Evolutionary conservation across 768 basidiomycete genomes (phyloP), one percentile per base, ranked within the genome.

Genomic region (Plicaturopsis crispa): DNA sequence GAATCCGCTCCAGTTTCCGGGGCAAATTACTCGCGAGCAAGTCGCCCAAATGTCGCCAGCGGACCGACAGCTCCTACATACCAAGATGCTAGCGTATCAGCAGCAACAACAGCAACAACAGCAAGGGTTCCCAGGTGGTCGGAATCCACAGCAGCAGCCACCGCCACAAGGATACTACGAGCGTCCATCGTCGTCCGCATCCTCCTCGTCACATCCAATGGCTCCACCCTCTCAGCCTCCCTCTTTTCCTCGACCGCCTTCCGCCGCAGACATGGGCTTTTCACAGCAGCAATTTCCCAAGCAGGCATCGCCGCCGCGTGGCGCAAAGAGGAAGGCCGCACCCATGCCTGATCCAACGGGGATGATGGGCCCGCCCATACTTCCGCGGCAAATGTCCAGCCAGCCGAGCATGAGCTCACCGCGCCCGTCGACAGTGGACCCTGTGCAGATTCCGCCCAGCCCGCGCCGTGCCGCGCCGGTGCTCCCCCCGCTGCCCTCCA

Each of bases 401-500:
- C 26, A 28, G 14, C 14, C 26, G 26, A 28, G 26, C 14, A 28
- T 8, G 8, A 28, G 26, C 26, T 14, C 26, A 28, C 8, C 18
- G 48, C 51, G 35, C 34, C 39, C 33, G 42, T 41, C 21, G 46
- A 57, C 34, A 26, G 24, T 18, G 38, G 31, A 23, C 49, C 44
- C 35, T 32, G 40, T 6, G 18, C 54, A 28, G 14, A 49, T 57
- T 34, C 50, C 45, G 5, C 22, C 48, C 4, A 35, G 19, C 18
- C 33, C 46, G 16, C 33, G 49, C 14, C 31, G 54, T 32, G 36
- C 52, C 21, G 42, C 59, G 6, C 53, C 60, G n/a, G 48, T 52
- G 33, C 67, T 67, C 17, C 61, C 70, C n/a, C 62, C 73, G 3
- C 60, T 69, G 6, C 60, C 71, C 11, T 48, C 69, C 5, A 62